Conservation (phyloP, 768 basidiomycete species). For the Candolleomyces eurysporus region DNA sequence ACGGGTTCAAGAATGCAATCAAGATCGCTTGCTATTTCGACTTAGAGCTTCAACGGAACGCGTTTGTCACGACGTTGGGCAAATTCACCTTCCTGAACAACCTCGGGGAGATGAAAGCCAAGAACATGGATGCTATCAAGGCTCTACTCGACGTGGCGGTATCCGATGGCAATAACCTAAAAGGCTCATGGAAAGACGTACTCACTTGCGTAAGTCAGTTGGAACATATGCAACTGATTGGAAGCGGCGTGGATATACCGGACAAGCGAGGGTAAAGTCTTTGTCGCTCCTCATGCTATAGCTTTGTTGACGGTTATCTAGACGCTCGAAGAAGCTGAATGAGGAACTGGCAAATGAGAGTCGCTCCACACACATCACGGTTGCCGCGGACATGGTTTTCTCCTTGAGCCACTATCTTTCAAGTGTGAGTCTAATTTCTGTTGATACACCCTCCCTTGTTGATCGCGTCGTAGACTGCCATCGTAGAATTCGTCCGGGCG, state of each 20-base stretch:
- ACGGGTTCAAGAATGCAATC: constrained; percentile 97
- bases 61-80: constrained; percentile 92
- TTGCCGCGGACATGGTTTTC: constrained; percentile 99
- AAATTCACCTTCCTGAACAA: constrained; percentile 99
- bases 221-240: constrained; percentile 98
- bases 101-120: constrained; percentile 96
- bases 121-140: constrained; percentile 99
- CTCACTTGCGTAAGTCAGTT: constrained; percentile 96
- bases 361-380: constrained; percentile 95
- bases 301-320: constrained; percentile 12
- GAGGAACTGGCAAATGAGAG: constrained; percentile 97
- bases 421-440: constrained; percentile 61
- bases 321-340: constrained; percentile 61
- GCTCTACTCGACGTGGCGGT: constrained; percentile 91
- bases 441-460: constrained; percentile 2
- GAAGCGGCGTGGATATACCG: constrained; percentile 81
- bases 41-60: constrained; percentile 95
- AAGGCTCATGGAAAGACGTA: constrained; percentile 95
- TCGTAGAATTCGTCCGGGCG: constrained; percentile 96
- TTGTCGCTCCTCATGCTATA: neutral
- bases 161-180: constrained; percentile 94
- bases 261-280: constrained; percentile 79
- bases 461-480: constrained; percentile 67
- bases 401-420: constrained; percentile 92
- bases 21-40: constrained; percentile 97